Percentiles rank a stretch among this genome's conserved stretches.
These are phyloP conservation scores for Tagetes erecta DNA, from an alignment of 129 eudicot species.

Conservation along the genomic window DNA sequence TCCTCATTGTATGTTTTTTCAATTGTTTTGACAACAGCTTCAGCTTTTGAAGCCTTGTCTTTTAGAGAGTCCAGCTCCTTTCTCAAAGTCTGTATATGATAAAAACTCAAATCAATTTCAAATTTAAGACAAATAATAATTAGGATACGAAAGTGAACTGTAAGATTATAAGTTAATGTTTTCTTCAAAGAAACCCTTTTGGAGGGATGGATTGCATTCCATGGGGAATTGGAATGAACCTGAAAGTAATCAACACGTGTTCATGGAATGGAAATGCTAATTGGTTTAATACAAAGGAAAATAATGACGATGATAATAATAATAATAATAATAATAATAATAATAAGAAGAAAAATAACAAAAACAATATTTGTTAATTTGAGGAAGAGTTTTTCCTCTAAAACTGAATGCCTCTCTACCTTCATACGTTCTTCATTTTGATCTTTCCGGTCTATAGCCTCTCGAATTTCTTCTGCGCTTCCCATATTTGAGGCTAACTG, in stretches of 20 bases:
- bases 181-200: background rate
- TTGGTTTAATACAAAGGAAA: background rate
- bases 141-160: background rate
- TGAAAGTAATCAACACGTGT: conserved; percentile 13
- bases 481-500: conserved; percentile 58
- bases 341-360: background rate
- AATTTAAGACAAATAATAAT: conserved; percentile 10
- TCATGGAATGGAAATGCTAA: background rate
- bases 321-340: background rate
- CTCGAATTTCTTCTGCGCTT: conserved; percentile 60
- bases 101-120: background rate
- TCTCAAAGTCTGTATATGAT: conserved; percentile 54
- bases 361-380: conserved; percentile 3
- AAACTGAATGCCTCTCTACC: conserved; percentile 39
- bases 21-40: conserved; percentile 38
- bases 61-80: conserved; percentile 68
- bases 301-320: background rate
- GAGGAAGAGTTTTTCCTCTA: background rate
- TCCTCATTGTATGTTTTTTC: conserved; percentile 55
- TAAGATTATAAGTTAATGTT: conserved; percentile 1
- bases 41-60: conserved; percentile 51
- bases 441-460: conserved; percentile 62
- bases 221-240: background rate
- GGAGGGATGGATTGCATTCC: background rate
- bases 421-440: conserved; percentile 56